Conservation (phyloP, 2,329 filamentous ascomycete genomes). For the Mariannaea sp. region DNA sequence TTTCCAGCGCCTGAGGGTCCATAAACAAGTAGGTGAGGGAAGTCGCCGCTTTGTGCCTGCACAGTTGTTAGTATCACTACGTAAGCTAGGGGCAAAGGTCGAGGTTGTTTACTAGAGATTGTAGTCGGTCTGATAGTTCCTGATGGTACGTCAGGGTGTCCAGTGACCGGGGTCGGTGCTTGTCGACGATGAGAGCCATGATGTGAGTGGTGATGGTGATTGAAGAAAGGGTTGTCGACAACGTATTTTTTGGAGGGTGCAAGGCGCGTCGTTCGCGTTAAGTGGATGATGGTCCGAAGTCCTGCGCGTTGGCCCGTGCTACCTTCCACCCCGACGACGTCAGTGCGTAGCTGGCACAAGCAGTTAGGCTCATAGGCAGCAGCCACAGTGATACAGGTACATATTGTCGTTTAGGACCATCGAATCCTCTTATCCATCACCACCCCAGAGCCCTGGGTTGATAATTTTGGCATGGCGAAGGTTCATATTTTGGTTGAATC, state of each 20-base stretch:
- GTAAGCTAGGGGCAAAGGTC: neutral
- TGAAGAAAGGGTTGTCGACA: slow-evolving; percentile 23
- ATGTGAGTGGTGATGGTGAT: slow-evolving; percentile 24
- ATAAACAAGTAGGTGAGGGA: slow-evolving; percentile 96
- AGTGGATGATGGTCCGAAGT: slow-evolving; percentile 39
- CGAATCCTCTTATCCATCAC: too few relatives aligned
- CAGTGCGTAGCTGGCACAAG: neutral
- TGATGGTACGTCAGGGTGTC: slow-evolving; percentile 84
- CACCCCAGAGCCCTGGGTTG: too few relatives aligned
- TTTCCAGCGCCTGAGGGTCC: slow-evolving; percentile 96
- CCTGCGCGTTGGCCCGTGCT: slow-evolving; percentile 32
- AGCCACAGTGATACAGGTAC: neutral
- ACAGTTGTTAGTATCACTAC: slow-evolving; percentile 14
- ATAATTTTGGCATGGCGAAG: too few relatives aligned
- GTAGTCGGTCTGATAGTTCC: slow-evolving; percentile 84
- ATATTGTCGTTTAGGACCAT: too few relatives aligned
- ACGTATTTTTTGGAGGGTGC: slow-evolving; percentile 28
- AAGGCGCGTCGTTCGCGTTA: slow-evolving; percentile 48
- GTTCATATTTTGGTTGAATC: too few relatives aligned
- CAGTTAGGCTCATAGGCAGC: neutral
- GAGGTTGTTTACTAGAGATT: slow-evolving; percentile 72
- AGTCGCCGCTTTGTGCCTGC: slow-evolving; percentile 94
- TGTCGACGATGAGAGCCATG: slow-evolving; percentile 75
- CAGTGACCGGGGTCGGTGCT: slow-evolving; percentile 73
- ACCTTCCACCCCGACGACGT: neutral